Base-by-base conservation (phyloP, 2,329 filamentous ascomycete species). In the Fusarium redolens region DNA sequence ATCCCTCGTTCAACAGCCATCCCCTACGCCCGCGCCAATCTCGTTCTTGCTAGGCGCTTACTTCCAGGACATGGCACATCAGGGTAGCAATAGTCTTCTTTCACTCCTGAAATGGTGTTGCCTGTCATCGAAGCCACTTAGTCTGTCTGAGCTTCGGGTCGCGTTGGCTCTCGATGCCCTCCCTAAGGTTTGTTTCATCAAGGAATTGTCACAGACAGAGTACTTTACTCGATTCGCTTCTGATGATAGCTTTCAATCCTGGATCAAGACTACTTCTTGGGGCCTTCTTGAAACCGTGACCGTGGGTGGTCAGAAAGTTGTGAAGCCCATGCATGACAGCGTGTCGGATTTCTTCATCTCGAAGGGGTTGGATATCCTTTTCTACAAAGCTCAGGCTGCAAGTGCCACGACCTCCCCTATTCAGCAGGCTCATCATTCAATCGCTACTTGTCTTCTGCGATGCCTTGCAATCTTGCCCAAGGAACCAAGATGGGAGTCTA, bases 211-310 rank as follows among this genome's bases (percentile, higher is more conserved):
- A 14, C 17, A 51, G 1, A 20, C 25, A 11, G 61, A 52, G 9
- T 35, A 28, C 7, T 51, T 64, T 9, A 37, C 38, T 11, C 44
- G 56, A 52, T 52, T 44, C n/a, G 22, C 20, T 14, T 52, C 57
- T 8, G 57, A 52, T 4, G 61, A 51, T 31, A 64, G n/a, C 9
- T 52, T 64, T 17, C 57, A 52, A n/a, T 52, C 44, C 5, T 64
- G 57, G 61, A 62, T 64, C 5, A 52, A 64, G 38, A 37, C 38
- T 5, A 62, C 38, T 14, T 62, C 57, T 22, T 44, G 61, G 61
- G 61, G 61, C 2, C 31, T 64, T 13, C 14, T 62, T 22, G 61
- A 44, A 22, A 31, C n/a, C 14, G 44, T 62, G 8, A 51, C 12
- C 17, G 7, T 45, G 12, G 25, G 38, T 8, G 38, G 25, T 8